Evolutionary conservation across 768 basidiomycete genomes (phyloP), one percentile per base, ranked within the genome.

Genomic region (Suillus americanus): DNA sequence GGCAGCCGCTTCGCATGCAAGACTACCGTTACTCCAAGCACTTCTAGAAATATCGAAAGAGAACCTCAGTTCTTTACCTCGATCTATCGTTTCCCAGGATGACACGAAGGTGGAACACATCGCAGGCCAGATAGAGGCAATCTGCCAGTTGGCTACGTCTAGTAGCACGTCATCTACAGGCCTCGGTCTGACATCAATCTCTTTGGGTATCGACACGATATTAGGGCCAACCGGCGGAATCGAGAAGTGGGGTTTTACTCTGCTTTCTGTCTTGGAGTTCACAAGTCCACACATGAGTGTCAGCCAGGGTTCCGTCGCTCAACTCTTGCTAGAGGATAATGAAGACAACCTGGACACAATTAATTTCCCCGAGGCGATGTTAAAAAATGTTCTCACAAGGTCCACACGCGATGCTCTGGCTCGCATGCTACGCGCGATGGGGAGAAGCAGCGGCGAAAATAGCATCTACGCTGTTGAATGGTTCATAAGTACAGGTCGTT

Each of bases 181-280:
- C n/a, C 50, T 61, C 40, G 72, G 78, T 16, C 69, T 83, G 35
- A 70, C 79, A 2, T 69, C 82, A n/a, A 80, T 92, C 40, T 80
- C 84, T 16, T 74, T 79, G 18, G 81, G 80, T 43, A 78, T 93
- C 3, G 85, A 82, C 9, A 84, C 83, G 62, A 80, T 95, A 6
- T 82, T 97, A 1, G 95, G 95, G 4, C 90, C 94, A 1, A 83
- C 79, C 0, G 94, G 94, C 7, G 89, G 91, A 0, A 86, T 97
- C 20, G 94, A 97, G 70, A 89, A 89, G 74, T 99, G 95, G 97
- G 92, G 94, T 5, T 95, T 91, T 90, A 85, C 86, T 56, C 72
- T 99, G 5, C 81, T 99, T 35, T 85, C 86, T 0, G 92, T 90
- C n/a, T 78, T 98, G 45, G 89, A 94, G 68, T 86, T 99, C 63